These are phyloP conservation scores for Diplodia scrobiculata DNA, from an alignment of 2,329 filamentous ascomycete species.

Conservation along the genomic window DNA sequence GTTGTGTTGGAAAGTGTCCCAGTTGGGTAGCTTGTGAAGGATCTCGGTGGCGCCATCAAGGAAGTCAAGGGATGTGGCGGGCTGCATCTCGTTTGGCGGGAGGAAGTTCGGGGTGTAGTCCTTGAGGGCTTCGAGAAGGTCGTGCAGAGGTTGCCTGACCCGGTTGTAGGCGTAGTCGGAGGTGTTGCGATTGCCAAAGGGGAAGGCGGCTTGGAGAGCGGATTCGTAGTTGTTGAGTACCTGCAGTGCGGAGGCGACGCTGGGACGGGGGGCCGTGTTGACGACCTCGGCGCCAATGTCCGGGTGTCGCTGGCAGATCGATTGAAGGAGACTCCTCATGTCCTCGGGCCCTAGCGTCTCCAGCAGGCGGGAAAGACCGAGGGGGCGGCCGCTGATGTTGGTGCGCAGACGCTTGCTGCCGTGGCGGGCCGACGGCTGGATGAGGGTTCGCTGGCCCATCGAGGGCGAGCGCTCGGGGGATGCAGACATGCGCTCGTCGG, in stretches of 20 bases:
- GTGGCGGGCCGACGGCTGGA: constrained; percentile 48
- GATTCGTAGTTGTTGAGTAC: constrained; percentile 82
- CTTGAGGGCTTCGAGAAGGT: constrained; percentile 82
- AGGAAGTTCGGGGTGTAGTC: constrained; percentile 97
- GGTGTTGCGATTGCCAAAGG: constrained; percentile 77
- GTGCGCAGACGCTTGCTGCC: constrained; percentile 66
- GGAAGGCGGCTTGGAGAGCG: constrained; percentile 75
- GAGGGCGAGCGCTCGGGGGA: constrained; percentile 83
- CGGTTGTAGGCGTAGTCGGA: constrained; percentile 96
- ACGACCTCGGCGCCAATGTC: constrained; percentile 83
- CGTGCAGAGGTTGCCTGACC: constrained; percentile 75
- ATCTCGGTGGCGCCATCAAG: constrained; percentile 88
- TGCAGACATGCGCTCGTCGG: constrained; percentile 84
- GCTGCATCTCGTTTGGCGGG: constrained; percentile 82
- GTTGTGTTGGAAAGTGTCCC: constrained; percentile 84
- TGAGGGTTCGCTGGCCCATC: constrained; percentile 67
- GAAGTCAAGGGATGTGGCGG: constrained; percentile 80
- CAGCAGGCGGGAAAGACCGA: constrained; percentile 74
- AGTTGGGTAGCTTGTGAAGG: constrained; percentile 85
- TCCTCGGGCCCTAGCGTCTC: constrained; percentile 88
- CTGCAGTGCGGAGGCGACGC: constrained; percentile 74
- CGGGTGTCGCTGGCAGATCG: constrained; percentile 86
- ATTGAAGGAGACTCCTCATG: constrained; percentile 81
- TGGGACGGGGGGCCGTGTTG: constrained; percentile 81
- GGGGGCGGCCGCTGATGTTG: constrained; percentile 68